A percentile compares a stretch with the other conserved stretches of the same genome.
These are phyloP conservation scores for Claviceps maximensis DNA, from an alignment of 2,329 filamentous ascomycete genomes.

Conservation along the genomic window DNA sequence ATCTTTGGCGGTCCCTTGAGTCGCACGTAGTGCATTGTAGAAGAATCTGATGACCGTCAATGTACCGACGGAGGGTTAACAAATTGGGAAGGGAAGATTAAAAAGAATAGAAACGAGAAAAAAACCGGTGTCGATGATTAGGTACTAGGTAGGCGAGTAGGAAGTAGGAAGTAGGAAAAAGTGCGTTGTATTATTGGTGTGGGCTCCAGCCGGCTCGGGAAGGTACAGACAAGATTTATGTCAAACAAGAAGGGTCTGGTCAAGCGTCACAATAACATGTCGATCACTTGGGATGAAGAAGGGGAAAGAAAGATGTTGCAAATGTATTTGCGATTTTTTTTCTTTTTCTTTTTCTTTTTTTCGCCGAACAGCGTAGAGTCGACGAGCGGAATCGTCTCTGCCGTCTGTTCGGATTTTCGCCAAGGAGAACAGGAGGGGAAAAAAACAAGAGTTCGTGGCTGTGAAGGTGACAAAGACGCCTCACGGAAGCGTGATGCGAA, in stretches of 20 bases:
- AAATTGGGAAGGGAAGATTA: not conserved
- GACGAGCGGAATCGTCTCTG: not conserved
- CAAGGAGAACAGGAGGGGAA: too few species aligned
- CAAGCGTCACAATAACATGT: not conserved
- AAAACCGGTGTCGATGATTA: not conserved
- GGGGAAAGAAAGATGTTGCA: not conserved
- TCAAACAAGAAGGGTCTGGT: too few species aligned
- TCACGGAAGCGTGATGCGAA: not conserved
- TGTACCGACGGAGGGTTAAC: not conserved
- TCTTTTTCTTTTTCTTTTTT: not conserved
- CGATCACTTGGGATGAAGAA: not conserved
- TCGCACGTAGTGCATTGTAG: conserved; percentile 43
- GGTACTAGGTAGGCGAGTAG: not conserved
- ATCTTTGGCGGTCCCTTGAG: conserved; percentile 35
- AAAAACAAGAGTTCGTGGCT: too few species aligned
- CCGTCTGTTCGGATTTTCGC: not conserved
- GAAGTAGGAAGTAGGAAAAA: not conserved
- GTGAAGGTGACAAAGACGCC: too few species aligned
- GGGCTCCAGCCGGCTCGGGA: not conserved
- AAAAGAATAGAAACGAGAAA: not conserved
- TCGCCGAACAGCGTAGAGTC: not conserved
- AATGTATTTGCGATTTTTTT: not conserved
- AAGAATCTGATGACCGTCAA: not conserved
- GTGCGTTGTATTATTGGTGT: not conserved
- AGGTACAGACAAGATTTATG: not conserved